phyloP scores from a whole-genome alignment of 2,329 filamentous ascomycete species.

The Colletotrichum eleusines region DNA sequence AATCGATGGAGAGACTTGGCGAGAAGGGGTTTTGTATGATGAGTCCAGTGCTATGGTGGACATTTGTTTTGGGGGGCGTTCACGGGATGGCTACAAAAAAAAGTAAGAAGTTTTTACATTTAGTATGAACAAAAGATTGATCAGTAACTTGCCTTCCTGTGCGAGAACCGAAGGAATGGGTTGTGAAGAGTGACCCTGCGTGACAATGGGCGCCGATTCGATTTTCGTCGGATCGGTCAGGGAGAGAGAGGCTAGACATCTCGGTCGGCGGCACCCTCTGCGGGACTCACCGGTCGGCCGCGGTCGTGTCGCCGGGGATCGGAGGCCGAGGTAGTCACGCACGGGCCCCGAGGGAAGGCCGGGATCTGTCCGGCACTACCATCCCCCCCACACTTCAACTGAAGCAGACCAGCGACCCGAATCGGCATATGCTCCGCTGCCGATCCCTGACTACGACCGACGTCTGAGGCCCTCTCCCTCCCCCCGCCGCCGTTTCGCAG shows the following conservation, averaged over 20 bases:
- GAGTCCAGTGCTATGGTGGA: background rate
- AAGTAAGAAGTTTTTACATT: slow-evolving; percentile 2
- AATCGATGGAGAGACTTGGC: background rate
- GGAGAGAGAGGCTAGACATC: background rate
- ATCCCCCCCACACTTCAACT: slow-evolving; percentile 3
- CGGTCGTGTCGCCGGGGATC: background rate
- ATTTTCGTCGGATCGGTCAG: background rate
- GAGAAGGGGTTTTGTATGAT: background rate
- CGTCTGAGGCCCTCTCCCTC: background rate
- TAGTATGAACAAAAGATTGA: slow-evolving; percentile 23
- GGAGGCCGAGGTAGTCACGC: background rate
- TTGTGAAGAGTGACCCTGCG: background rate
- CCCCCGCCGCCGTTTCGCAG: slow-evolving; percentile 7
- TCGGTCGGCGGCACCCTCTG: background rate
- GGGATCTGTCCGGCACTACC: slow-evolving; percentile 29
- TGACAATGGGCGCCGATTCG: background rate
- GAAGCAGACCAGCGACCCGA: slow-evolving; percentile 22
- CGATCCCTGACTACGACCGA: slow-evolving; percentile 17
- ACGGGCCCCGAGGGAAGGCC: slow-evolving; percentile 19
- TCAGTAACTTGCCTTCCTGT: background rate
- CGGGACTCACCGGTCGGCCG: background rate
- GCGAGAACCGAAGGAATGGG: rapidly evolving
- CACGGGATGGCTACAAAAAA: slow-evolving; percentile 15
- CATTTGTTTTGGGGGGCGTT: background rate
- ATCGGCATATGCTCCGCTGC: slow-evolving; percentile 32